A percentile compares a stretch with the other conserved stretches of the same genome.
Evolutionary conservation across 345 rosid species (phyloP).

Genomic region (Brassica cretica): DNA sequence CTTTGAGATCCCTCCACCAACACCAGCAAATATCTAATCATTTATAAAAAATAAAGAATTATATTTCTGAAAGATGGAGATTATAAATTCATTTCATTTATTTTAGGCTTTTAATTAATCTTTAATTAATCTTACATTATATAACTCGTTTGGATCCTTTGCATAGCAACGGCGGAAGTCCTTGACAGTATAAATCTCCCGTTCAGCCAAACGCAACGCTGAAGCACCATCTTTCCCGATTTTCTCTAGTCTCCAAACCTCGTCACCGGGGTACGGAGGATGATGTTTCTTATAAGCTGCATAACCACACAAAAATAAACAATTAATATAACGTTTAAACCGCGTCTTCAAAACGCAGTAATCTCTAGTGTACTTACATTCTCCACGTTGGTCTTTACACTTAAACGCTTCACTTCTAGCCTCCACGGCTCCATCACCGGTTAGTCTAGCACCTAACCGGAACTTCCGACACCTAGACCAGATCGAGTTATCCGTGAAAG

Average conservation of each 20-base stretch:
- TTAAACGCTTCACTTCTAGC: conserved; percentile 64
- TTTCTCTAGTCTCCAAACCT: conserved; percentile 73
- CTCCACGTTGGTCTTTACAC: conserved; percentile 89
- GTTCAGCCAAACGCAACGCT: conserved; percentile 41
- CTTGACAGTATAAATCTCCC: conserved; percentile 40
- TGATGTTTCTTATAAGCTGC: conserved; percentile 73
- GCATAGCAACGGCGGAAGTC: conserved; percentile 44
- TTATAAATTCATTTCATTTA: not conserved
- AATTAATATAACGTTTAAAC: conserved; percentile 11
- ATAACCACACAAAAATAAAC: conserved; percentile 1
- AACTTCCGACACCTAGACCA: conserved; percentile 77
- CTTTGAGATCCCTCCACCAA: conserved; percentile 42
- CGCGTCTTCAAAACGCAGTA: conserved; percentile 8
- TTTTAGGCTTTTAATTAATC: conserved; percentile 5
- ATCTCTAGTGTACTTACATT: conserved; percentile 48
- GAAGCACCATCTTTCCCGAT: conserved; percentile 66
- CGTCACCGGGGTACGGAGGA: conserved; percentile 63
- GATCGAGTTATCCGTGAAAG: conserved; percentile 77
- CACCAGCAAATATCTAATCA: conserved; percentile 46
- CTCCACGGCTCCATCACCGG: conserved; percentile 51
- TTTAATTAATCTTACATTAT: conserved; percentile 45
- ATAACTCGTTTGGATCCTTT: conserved; percentile 29
- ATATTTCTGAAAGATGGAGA: not conserved
- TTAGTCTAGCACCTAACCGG: conserved; percentile 63
- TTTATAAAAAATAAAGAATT: not conserved